These are phyloP conservation scores for Dendrobium huoshanense DNA, from an alignment of 106 monocot species.

Conservation along the genomic window DNA sequence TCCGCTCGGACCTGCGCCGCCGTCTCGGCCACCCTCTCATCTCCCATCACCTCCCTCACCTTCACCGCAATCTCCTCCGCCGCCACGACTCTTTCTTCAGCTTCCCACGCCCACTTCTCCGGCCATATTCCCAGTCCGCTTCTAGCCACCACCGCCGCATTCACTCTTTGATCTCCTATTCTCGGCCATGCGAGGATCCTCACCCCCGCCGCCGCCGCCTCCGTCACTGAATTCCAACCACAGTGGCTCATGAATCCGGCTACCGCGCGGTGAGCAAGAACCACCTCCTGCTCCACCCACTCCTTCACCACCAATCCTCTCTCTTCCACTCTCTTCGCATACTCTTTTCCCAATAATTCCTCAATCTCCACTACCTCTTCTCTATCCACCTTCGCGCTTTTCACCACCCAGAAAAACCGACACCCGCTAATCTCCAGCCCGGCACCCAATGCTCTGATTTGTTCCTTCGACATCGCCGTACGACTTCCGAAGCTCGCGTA, in stretches of 20 bases:
- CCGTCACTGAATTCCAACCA: conserved; percentile 65
- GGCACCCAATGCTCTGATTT: conserved; percentile 32
- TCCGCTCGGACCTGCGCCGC: conserved; percentile 16
- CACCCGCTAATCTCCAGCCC: conserved; percentile 57
- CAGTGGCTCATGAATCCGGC: conserved; percentile 64
- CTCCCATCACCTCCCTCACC: conserved; percentile 37
- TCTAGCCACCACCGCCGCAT: conserved; percentile 27
- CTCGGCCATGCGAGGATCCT: conserved; percentile 45
- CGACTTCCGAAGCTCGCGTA: conserved; percentile 65
- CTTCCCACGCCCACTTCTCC: conserved; percentile 49
- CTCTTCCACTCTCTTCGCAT: conserved; percentile 33
- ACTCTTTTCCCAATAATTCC: conserved; percentile 33
- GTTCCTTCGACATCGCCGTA: conserved; percentile 29
- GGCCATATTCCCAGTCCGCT: conserved; percentile 46
- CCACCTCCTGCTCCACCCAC: conserved; percentile 53
- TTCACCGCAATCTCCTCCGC: conserved; percentile 29
- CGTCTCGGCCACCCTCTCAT: conserved; percentile 3
- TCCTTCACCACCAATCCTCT: conserved; percentile 40
- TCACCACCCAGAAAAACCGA: conserved; percentile 63
- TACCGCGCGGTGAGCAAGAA: conserved; percentile 36
- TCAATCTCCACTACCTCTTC: conserved; percentile 29
- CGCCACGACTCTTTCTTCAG: conserved; percentile 23
- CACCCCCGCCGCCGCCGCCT: conserved; percentile 41
- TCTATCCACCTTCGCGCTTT: conserved; percentile 38
- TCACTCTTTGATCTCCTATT: conserved; percentile 47